Base-by-base conservation (phyloP, 176 grass and related monocot species). In the Oryza meyeriana region DNA sequence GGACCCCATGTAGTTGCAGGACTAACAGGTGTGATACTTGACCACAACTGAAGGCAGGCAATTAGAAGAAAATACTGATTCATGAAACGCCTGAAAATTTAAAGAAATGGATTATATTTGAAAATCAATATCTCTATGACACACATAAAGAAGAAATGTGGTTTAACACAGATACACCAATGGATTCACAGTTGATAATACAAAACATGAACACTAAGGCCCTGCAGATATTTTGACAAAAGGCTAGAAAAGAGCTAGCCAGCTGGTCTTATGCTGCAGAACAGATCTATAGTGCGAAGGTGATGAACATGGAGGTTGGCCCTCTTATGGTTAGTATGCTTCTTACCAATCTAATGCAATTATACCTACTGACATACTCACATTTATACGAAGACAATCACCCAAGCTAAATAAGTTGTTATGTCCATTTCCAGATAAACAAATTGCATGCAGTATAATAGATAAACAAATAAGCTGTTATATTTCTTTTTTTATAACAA, bases 21-120 rank as follows among this genome's bases (percentile, higher is more conserved):
- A 77, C 83, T 98, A 35, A 98, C 92, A 79, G 95, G 92, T 64
- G 95, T 92, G 80, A 98, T 94, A 72, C 40, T 55, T 71, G 90
- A 75, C 95, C 95, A 98, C 64, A 98, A 81, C 72, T 98, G 95
- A 71, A 98, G 92, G 75, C 92, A 94, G 9, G 95, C 95, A 29
- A 98, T 93, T 52, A 98, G 84, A 27, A 98, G 81, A 72, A 98
- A 98, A 86, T 98, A 98, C 61, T 94, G 95, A 79, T 94, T 98
- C 92, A 98, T 94, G 84, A 91, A 94, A 80, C 95, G 88, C 82
- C 95, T 98, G 91, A 65, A 90, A 73, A 61, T 67, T 41, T 27
- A 45, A 28, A 90, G 77, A 50, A 52, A n/a, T 61, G 29, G 38
- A 73, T 34, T 9, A 87, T 47, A 34, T 47, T 50, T 72, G 8